phyloP scores from a whole-genome alignment of 176 grass and related monocot species.

The Eremochloa ophiuroides region DNA sequence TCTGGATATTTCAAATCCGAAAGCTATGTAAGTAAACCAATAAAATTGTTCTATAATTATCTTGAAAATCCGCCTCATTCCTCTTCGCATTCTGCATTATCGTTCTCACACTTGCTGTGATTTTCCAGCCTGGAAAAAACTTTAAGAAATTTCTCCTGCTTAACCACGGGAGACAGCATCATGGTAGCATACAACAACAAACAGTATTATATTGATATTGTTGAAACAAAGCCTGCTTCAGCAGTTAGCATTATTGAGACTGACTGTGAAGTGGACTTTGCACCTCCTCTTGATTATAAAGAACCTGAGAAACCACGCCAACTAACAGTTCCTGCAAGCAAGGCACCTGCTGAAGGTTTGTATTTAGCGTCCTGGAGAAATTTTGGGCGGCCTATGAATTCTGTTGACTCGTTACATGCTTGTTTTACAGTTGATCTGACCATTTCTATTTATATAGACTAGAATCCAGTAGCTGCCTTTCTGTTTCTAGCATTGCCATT shows the following conservation, averaged over 20 bases:
- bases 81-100: not conserved
- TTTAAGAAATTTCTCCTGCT: slow-evolving; percentile 84
- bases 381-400: not conserved
- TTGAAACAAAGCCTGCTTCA: slow-evolving; percentile 83
- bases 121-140: slow-evolving; percentile 70
- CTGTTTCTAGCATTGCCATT: not conserved
- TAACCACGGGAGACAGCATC: slow-evolving; percentile 79
- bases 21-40: slow-evolving; percentile 63
- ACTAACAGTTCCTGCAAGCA: slow-evolving; percentile 28
- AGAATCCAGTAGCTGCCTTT: slow-evolving; percentile 6
- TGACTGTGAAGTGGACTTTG: slow-evolving; percentile 95
- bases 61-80: not conserved
- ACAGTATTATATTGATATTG: slow-evolving; percentile 87
- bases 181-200: slow-evolving; percentile 94
- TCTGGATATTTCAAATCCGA: slow-evolving; percentile 85
- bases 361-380: slow-evolving; percentile 6
- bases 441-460: not conserved
- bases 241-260: slow-evolving; percentile 91
- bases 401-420: not conserved
- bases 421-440: not conserved
- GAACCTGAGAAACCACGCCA: slow-evolving; percentile 52
- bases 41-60: not conserved
- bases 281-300: slow-evolving; percentile 86
- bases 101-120: slow-evolving; percentile 5
- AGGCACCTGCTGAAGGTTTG: slow-evolving; percentile 57